Conservation (phyloP, 2,329 filamentous ascomycete species). For the Diaporthe amygdali region DNA sequence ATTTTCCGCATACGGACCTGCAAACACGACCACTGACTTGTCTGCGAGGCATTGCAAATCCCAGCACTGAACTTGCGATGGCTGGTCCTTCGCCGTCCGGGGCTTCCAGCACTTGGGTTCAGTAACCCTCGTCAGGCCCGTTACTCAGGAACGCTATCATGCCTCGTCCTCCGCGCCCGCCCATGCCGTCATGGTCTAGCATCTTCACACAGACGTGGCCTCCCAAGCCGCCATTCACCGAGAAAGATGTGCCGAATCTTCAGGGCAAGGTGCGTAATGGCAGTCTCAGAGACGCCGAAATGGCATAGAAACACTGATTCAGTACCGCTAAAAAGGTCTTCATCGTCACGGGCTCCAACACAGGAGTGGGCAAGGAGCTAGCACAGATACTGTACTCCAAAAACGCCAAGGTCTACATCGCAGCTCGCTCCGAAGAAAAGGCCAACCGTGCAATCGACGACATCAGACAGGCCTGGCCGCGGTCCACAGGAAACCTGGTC, state of each 20-base stretch:
- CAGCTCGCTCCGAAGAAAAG: conserved; percentile 41
- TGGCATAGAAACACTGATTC: neutral
- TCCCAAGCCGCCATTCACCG: conserved; percentile 2
- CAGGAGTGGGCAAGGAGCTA: conserved; percentile 18
- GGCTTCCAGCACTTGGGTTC: neutral
- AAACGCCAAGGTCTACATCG: conserved; percentile 46
- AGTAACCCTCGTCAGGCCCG: neutral
- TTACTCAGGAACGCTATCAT: neutral
- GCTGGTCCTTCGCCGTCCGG: neutral
- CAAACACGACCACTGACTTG: neutral
- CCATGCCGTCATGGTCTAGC: neutral
- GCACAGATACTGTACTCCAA: conserved; percentile 15
- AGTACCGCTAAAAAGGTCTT: neutral
- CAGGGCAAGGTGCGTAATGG: neutral
- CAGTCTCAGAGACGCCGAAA: neutral
- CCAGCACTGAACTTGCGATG: neutral
- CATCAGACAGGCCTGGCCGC: neutral
- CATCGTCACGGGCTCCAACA: conserved; percentile 21
- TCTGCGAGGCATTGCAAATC: neutral
- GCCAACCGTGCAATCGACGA: conserved; percentile 27
- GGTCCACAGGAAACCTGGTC: conserved; percentile 20
- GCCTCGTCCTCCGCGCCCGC: neutral
- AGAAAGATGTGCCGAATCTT: neutral
- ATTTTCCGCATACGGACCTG: neutral
- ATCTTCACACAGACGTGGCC: neutral